Percentiles rank a stretch among this genome's conserved stretches.
These are phyloP conservation scores for Ophiostoma piceae DNA, from an alignment of 2,329 filamentous ascomycete species.

Conservation along the genomic window DNA sequence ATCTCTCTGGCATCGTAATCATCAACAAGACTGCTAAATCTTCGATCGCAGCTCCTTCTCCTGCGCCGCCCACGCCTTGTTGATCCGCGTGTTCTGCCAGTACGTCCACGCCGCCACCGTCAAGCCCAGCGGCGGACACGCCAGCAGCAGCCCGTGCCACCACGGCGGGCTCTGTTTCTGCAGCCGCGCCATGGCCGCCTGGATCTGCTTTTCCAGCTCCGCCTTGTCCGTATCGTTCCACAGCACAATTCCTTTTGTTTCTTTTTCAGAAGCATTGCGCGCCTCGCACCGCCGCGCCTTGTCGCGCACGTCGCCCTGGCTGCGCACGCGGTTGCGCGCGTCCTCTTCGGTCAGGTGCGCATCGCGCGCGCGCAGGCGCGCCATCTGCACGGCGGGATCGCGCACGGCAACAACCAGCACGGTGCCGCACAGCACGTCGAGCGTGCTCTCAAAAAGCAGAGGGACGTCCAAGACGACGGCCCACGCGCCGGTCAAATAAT, in stretches of 20 bases:
- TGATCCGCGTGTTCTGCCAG: slow-evolving; percentile 64
- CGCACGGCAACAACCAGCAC: slow-evolving; percentile 81
- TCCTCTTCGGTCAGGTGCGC: slow-evolving; percentile 75
- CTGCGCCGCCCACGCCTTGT: slow-evolving; percentile 63
- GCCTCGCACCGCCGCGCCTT: slow-evolving; percentile 73
- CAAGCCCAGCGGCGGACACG: slow-evolving; percentile 70
- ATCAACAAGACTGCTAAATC: not conserved
- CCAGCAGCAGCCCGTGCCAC: slow-evolving; percentile 69
- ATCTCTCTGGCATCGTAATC: too few species aligned
- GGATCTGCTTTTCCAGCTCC: slow-evolving; percentile 63
- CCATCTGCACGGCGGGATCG: slow-evolving; percentile 77
- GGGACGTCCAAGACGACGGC: slow-evolving; percentile 91
- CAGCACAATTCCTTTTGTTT: slow-evolving; percentile 63
- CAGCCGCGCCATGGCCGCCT: slow-evolving; percentile 59
- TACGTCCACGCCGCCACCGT: slow-evolving; percentile 65
- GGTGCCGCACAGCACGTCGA: slow-evolving; percentile 79
- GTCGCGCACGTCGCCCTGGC: slow-evolving; percentile 77
- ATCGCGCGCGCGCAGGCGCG: slow-evolving; percentile 69
- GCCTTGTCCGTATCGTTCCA: slow-evolving; percentile 81
- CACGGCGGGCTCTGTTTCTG: slow-evolving; percentile 62
- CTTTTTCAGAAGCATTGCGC: slow-evolving; percentile 44
- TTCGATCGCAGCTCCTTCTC: slow-evolving; percentile 34
- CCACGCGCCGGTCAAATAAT: slow-evolving; percentile 73
- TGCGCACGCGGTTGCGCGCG: slow-evolving; percentile 76
- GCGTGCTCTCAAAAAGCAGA: slow-evolving; percentile 79